Evolutionary conservation across 805 yeast genomes (phyloP).

Genomic region (Yarrowia sp.): DNA sequence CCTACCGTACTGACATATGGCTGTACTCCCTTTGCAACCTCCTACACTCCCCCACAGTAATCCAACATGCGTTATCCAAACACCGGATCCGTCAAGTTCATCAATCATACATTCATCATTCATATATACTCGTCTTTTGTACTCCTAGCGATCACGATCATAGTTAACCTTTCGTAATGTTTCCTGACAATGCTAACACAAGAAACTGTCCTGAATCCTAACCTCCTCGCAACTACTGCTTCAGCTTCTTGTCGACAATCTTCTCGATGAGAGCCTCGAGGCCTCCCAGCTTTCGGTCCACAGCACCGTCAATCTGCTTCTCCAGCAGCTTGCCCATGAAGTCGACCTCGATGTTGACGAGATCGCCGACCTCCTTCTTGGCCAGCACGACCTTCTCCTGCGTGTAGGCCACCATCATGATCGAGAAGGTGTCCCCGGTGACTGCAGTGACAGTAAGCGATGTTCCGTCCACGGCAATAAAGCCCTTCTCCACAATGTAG

Average conservation of each 20-base stretch:
- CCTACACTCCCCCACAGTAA: no score
- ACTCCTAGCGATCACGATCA: no score
- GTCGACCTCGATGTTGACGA: constrained; percentile 91
- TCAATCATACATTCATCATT: neutral
- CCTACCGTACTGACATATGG: no score
- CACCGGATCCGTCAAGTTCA: no score
- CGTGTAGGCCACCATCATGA: constrained; percentile 90
- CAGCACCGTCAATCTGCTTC: constrained; percentile 68
- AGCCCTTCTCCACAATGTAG: constrained; percentile 93
- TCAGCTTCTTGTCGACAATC: constrained; percentile 48
- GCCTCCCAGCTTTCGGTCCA: constrained; percentile 53
- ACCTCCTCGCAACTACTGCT: neutral
- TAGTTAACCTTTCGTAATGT: no score
- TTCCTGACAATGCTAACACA: no score
- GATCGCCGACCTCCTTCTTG: constrained; percentile 55
- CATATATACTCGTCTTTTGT: neutral
- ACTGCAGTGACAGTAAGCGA: constrained; percentile 85
- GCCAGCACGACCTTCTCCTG: constrained; percentile 79
- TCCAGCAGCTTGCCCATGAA: constrained; percentile 88
- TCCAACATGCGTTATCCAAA: no score
- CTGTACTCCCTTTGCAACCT: no score
- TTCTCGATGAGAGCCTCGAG: constrained; percentile 50
- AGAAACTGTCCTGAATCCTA: neutral
- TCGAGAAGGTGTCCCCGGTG: constrained; percentile 56
- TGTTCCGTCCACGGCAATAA: constrained; percentile 88